Conservation (phyloP, 768 basidiomycete genomes). For the Boletus barrowsii region DNA sequence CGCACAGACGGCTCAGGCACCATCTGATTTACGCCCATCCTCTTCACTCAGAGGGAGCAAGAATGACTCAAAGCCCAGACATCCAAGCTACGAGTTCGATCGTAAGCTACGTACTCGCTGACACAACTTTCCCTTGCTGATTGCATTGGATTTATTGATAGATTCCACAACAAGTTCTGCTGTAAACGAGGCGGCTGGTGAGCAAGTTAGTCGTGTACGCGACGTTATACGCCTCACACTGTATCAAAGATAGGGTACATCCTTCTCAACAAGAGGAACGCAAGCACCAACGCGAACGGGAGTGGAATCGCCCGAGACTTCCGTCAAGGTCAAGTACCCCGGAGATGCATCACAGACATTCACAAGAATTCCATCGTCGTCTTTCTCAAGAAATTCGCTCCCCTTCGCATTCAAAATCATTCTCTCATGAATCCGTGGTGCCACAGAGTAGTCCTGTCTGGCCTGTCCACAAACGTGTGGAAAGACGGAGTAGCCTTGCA, state of each 20-base stretch:
- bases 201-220: conserved; percentile 16
- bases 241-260: conserved; percentile 27
- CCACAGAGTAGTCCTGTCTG: conserved; percentile 8
- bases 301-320: conserved; percentile 42
- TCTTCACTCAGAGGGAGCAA: conserved; percentile 9
- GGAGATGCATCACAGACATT: conserved; percentile 25
- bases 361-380: conserved; percentile 26
- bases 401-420: conserved; percentile 20
- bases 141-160: conserved; percentile 9
- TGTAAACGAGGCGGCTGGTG: conserved; percentile 13
- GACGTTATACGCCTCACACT: neutral
- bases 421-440: conserved; percentile 15
- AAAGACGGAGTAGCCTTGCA: conserved; percentile 36
- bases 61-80: conserved; percentile 5
- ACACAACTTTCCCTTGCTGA: neutral
- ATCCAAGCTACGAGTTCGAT: conserved; percentile 10
- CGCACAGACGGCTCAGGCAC: conserved; percentile 1
- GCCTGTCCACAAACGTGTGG: conserved; percentile 8
- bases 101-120: conserved; percentile 12
- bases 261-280: conserved; percentile 30
- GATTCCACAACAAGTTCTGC: conserved; percentile 30
- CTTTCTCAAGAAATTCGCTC: conserved; percentile 29
- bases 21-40: conserved; percentile 12
- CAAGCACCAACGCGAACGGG: conserved; percentile 43
- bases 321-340: conserved; percentile 25